Percentiles rank a stretch among this genome's conserved stretches.
phyloP scores from a whole-genome alignment of 2,329 filamentous ascomycete species.

The Xylaria sp. region DNA sequence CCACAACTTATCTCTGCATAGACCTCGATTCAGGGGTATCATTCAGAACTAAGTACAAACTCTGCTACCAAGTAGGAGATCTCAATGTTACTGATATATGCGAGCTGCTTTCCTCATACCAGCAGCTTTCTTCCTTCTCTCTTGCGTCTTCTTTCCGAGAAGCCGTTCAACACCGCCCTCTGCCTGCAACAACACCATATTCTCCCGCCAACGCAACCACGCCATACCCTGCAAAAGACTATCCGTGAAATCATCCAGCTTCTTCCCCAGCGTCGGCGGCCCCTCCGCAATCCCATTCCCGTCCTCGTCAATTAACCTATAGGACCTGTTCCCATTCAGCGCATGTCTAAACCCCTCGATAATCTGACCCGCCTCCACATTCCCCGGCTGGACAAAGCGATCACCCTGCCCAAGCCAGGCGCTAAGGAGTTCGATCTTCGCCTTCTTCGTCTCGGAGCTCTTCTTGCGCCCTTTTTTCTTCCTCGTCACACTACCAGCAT shows the following conservation, averaged over 20 bases:
- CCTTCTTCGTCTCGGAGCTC: conserved; percentile 44
- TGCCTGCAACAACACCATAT: conserved; percentile 36
- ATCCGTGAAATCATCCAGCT: conserved; percentile 78
- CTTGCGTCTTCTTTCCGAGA: background rate
- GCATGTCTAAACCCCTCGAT: conserved; percentile 11
- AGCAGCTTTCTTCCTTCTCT: background rate
- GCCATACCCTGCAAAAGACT: conserved; percentile 71
- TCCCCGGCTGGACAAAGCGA: conserved; percentile 18
- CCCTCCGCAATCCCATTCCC: conserved; percentile 16
- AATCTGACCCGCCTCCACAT: conserved; percentile 12
- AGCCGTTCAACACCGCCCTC: conserved; percentile 26
- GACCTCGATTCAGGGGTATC: too few relatives aligned
- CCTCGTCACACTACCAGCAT: background rate
- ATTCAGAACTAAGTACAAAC: too few relatives aligned
- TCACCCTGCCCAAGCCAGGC: conserved; percentile 42
- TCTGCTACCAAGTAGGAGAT: too few relatives aligned
- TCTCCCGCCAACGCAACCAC: conserved; percentile 70
- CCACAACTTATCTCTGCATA: too few relatives aligned
- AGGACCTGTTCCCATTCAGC: background rate
- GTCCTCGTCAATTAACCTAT: background rate
- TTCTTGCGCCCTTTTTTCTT: conserved; percentile 23
- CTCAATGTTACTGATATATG: too few relatives aligned
- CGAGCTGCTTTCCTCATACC: background rate
- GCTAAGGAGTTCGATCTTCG: conserved; percentile 59
- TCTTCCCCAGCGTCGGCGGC: conserved; percentile 34